These are phyloP conservation scores for Prinsepia uniflora DNA, from an alignment of 306 rosid genomes.

Conservation along the genomic window DNA sequence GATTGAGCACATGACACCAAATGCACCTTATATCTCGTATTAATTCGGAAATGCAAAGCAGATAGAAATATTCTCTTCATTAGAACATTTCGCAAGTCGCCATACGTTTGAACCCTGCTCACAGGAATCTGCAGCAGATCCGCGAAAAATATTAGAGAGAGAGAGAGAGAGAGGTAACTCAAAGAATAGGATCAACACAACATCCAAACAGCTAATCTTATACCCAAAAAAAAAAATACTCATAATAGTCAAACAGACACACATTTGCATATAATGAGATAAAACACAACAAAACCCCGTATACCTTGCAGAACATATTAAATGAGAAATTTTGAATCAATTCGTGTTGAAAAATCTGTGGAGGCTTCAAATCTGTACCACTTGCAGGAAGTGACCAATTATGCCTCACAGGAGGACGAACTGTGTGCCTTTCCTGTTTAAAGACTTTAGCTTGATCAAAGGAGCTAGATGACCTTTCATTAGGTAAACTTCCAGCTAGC, in stretches of 20 bases:
- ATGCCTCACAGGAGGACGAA: slow-evolving; percentile 95
- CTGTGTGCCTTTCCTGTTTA: slow-evolving; percentile 71
- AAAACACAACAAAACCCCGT: slow-evolving; percentile 9
- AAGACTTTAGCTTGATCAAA: slow-evolving; percentile 62
- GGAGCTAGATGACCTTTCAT: slow-evolving; percentile 62
- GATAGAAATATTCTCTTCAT: slow-evolving; percentile 99
- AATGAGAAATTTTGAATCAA: slow-evolving; percentile 91
- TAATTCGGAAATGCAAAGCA: slow-evolving; percentile 94
- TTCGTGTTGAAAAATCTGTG: slow-evolving; percentile 96
- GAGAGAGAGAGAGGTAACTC: not conserved
- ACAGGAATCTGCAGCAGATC: slow-evolving; percentile 82
- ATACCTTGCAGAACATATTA: slow-evolving; percentile 96
- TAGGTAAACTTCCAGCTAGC: slow-evolving; percentile 59
- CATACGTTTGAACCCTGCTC: slow-evolving; percentile 72
- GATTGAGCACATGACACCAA: slow-evolving; percentile 17
- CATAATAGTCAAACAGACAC: not conserved
- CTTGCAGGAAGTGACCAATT: slow-evolving; percentile 89
- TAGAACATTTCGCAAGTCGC: slow-evolving; percentile 86
- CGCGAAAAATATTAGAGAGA: slow-evolving; percentile 11
- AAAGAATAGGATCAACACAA: not conserved
- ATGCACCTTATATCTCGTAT: slow-evolving; percentile 95
- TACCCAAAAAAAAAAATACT: not conserved
- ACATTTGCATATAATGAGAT: slow-evolving; percentile 6
- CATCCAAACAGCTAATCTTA: not conserved
- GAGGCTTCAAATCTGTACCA: slow-evolving; percentile 51